A percentile compares a stretch with the other conserved stretches of the same genome.
These are phyloP conservation scores for Corymbia calophylla DNA, from an alignment of 441 rosid species.

Conservation along the genomic window DNA sequence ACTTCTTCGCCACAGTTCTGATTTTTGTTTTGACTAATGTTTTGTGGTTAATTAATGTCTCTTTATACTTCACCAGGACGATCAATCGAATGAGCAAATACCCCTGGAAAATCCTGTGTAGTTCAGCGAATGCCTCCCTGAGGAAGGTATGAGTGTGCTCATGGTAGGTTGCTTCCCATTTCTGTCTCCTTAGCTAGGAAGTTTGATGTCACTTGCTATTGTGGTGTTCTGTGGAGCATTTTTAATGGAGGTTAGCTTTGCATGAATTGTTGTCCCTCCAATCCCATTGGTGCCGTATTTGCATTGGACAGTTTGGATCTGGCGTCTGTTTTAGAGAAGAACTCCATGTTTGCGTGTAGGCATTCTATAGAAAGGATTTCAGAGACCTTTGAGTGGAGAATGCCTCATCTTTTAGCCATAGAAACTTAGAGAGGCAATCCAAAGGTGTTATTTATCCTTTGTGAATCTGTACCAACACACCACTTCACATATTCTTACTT, in stretches of 20 bases:
- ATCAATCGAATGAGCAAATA: slow-evolving; percentile 11
- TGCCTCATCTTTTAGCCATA: neutral
- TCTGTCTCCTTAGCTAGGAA: neutral
- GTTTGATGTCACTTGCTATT: neutral
- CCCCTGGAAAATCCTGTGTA: slow-evolving; percentile 15
- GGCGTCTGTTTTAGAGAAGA: neutral
- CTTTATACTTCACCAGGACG: slow-evolving; percentile 20
- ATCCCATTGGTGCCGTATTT: neutral
- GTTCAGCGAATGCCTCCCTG: neutral
- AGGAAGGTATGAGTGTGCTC: neutral
- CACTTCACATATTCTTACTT: neutral
- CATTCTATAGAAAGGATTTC: neutral
- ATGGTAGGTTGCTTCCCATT: neutral
- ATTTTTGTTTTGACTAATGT: neutral
- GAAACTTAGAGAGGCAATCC: neutral
- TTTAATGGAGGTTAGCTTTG: neutral
- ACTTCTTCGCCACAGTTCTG: neutral
- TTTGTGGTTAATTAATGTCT: neutral
- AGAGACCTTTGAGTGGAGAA: neutral
- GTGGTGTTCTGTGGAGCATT: neutral
- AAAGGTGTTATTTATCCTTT: neutral
- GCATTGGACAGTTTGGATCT: neutral
- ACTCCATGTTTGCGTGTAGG: neutral
- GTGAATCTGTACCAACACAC: neutral
- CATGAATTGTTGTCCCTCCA: neutral